Evolutionary conservation across 2,329 filamentous ascomycete species (phyloP), one percentile per base, ranked within the genome.

Genomic region (Clonostachys solani): DNA sequence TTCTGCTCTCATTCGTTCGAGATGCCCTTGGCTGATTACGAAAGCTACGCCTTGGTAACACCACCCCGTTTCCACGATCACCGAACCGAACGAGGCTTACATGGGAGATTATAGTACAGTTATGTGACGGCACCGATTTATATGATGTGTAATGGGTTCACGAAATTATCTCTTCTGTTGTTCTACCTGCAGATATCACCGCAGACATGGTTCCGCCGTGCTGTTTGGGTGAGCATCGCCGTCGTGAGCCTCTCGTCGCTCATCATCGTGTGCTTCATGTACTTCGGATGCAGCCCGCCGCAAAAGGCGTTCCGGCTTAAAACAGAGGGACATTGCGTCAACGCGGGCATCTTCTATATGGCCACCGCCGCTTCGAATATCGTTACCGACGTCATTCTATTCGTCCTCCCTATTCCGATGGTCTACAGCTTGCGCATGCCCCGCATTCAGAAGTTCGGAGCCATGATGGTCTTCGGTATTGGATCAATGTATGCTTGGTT

Each of bases 331-430:
- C 69, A 47, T 53, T 77, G 74, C 46, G 61, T 77, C 29, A 58
- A 72, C 43, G 65, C 69, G 15, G 66, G 70, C 12, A 60, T 68
- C 5, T 64, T 77, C 40, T 77, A 77, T 57, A 68, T 77, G 34
- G 64, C 68, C 19, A 74, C 74, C 29, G 72, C 73, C 0, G 69
- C 66, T 4, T 59, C 72, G 16, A 75, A 75, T 49, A 72, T 76
- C 44, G 41, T 69, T 12, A 74, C 72, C 5, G 72, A 77, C 53
- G 49, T 76, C 5, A 54, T 75, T 12, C 63, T 75, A n/a, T 73
- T 73, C 46, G 50, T 67, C 1, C 56, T 77, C 8, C 74, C 75
- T 1, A 67, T 76, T 34, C 68, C 66, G 1, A 71, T 73, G 42
- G 59, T 78, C 2, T 56, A 68, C 43, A 59, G 60, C 5, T 56